These are phyloP conservation scores for Chrysoporthe puriensis DNA, from an alignment of 2,329 filamentous ascomycete species.

Conservation along the genomic window DNA sequence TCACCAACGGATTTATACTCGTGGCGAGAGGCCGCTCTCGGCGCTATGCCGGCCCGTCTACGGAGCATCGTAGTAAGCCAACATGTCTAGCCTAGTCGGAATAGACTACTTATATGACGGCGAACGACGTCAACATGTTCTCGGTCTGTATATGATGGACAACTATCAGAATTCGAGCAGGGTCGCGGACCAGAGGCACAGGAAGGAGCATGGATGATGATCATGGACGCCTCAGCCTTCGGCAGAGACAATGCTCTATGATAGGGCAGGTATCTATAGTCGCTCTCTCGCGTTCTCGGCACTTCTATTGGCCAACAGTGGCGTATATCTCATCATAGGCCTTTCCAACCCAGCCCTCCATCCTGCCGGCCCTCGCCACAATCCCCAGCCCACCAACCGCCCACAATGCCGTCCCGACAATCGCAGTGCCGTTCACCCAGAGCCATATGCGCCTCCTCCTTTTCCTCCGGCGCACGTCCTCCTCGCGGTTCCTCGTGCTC, in stretches of 20 bases:
- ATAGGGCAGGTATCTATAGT: neutral
- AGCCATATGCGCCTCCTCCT: constrained; percentile 70
- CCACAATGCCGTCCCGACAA: constrained; percentile 69
- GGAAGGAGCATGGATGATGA: too few relatives aligned
- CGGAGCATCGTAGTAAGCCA: too few relatives aligned
- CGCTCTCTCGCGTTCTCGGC: neutral
- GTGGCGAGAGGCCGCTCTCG: too few relatives aligned
- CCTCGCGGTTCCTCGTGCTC: constrained; percentile 42
- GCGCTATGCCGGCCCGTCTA: too few relatives aligned
- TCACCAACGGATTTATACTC: too few relatives aligned
- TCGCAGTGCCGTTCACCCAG: constrained; percentile 67
- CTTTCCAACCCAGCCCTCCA: constrained; percentile 77
- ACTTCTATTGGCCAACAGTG: constrained; percentile 19
- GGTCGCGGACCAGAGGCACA: too few relatives aligned
- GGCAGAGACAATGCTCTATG: neutral
- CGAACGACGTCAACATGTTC: too few relatives aligned
- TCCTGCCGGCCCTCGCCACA: constrained; percentile 71
- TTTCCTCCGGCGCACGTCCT: constrained; percentile 56
- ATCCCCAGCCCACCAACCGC: constrained; percentile 79
- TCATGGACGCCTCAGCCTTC: too few relatives aligned
- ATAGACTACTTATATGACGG: too few relatives aligned
- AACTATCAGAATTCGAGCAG: too few relatives aligned
- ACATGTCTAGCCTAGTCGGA: too few relatives aligned
- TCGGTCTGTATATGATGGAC: too few relatives aligned
- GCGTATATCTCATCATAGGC: constrained; percentile 75